Evolutionary conservation across 83 land plant genomes (phyloP).

Genomic region (Thuja plicata): DNA sequence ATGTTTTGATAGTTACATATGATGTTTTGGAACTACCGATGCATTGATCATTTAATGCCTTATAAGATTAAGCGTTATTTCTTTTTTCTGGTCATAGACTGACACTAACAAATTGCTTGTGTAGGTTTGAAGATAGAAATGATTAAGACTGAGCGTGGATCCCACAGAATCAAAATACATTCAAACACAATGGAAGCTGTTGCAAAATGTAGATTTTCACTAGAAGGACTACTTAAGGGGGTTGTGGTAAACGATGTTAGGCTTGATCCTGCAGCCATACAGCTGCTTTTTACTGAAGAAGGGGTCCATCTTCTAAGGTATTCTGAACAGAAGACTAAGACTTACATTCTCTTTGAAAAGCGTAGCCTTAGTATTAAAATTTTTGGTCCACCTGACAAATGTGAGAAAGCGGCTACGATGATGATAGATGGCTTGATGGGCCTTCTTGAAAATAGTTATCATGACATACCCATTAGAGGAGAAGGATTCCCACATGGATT

Average conservation of each 20-base stretch:
- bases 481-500: slow-evolving; percentile 39
- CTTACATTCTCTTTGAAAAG: slow-evolving; percentile 61
- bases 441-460: slow-evolving; percentile 49
- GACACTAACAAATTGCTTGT: not conserved
- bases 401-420: slow-evolving; percentile 33
- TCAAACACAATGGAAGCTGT: slow-evolving; percentile 68
- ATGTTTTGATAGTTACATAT: not conserved
- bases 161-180: slow-evolving; percentile 49
- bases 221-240: slow-evolving; percentile 70
- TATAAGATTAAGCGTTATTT: not conserved
- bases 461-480: slow-evolving; percentile 59
- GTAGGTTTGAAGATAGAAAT: slow-evolving; percentile 44
- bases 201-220: slow-evolving; percentile 59
- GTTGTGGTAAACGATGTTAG: slow-evolving; percentile 35
- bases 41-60: not conserved
- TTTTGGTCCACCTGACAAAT: slow-evolving; percentile 48
- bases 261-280: slow-evolving; percentile 37
- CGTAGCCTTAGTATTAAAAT: slow-evolving; percentile 38
- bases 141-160: slow-evolving; percentile 43
- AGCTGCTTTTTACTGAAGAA: slow-evolving; percentile 56
- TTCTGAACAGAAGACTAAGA: slow-evolving; percentile 54
- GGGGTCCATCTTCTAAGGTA: slow-evolving; percentile 43
- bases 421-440: slow-evolving; percentile 35
- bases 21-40: not conserved
- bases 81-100: not conserved